These are phyloP conservation scores for Senna tora DNA, from an alignment of 306 rosid genomes.

Conservation along the genomic window DNA sequence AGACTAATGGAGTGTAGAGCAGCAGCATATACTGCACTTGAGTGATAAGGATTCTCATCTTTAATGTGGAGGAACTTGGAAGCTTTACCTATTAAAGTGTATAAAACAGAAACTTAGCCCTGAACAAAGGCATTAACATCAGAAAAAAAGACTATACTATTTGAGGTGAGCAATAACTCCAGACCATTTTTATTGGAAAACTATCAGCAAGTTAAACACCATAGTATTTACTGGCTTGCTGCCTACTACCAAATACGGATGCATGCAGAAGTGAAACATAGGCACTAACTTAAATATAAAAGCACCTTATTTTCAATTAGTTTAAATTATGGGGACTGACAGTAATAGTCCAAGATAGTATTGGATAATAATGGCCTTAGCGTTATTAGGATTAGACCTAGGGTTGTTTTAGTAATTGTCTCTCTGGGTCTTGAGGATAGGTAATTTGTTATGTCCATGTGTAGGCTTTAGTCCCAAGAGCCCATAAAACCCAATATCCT, in stretches of 20 bases:
- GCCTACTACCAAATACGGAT: conserved; percentile 24
- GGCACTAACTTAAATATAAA: neutral
- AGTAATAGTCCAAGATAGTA: neutral
- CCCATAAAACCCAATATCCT: neutral
- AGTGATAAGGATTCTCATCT: conserved; percentile 75
- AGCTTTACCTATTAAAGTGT: conserved; percentile 67
- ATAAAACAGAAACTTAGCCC: conserved; percentile 25
- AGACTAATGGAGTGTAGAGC: conserved; percentile 78
- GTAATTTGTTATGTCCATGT: neutral
- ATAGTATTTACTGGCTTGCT: neutral
- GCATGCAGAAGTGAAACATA: neutral
- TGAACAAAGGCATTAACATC: conserved; percentile 26
- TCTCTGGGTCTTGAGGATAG: neutral
- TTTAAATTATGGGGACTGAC: neutral
- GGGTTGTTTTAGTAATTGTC: neutral
- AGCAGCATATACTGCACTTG: conserved; percentile 85
- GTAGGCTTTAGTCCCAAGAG: neutral
- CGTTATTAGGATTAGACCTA: neutral
- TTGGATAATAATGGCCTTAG: neutral
- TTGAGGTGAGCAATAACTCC: conserved; percentile 18
- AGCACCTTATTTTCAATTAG: neutral
- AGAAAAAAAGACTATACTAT: conserved; percentile 16
- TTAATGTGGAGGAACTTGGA: conserved; percentile 59
- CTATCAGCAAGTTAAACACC: conserved; percentile 30
- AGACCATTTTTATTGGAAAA: conserved; percentile 14